Conservation (phyloP, 2,329 filamentous ascomycete species). For the Stagonosporopsis tanaceti region DNA sequence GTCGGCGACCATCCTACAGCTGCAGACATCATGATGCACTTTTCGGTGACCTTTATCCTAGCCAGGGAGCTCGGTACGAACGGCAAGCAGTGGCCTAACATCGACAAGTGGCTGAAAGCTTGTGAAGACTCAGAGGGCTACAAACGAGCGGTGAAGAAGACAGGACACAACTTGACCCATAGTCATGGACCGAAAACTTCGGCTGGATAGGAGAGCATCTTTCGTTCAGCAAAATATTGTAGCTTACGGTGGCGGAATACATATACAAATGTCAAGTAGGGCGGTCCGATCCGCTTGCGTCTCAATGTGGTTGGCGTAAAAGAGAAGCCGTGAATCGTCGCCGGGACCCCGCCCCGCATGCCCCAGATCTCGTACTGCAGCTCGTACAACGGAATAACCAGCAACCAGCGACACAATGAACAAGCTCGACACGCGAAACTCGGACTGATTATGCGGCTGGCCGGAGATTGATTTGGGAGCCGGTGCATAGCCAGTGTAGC, state of each 20-base stretch:
- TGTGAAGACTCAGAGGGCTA: constrained; percentile 49
- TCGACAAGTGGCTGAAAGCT: constrained; percentile 48
- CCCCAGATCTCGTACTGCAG: constrained; percentile 9
- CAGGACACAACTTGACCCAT: constrained; percentile 37
- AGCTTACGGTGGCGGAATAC: background rate
- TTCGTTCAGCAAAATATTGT: background rate
- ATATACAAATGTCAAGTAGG: background rate
- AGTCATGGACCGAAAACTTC: constrained; percentile 7
- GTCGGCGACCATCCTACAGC: constrained; percentile 53
- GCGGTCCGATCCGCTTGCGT: background rate
- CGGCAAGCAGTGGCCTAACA: constrained; percentile 37
- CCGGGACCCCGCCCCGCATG: constrained; percentile 15
- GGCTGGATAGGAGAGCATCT: background rate
- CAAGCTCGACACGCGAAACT: constrained; percentile 1
- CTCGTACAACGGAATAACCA: constrained; percentile 15
- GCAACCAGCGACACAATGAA: background rate
- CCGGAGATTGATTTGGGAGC: constrained; percentile 23
- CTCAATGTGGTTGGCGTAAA: background rate
- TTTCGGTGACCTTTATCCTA: constrained; percentile 53
- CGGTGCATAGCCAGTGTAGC: constrained; percentile 7
- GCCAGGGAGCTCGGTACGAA: constrained; percentile 47
- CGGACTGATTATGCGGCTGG: constrained; percentile 6
- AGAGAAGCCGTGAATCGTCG: constrained; percentile 6
- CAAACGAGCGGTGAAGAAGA: constrained; percentile 53
- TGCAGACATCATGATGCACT: constrained; percentile 58